Evolutionary conservation across 495 filamentous ascomycete genomes (phyloP), one percentile per base, ranked within the genome.

Genomic region (Penicillium cataractarum): DNA sequence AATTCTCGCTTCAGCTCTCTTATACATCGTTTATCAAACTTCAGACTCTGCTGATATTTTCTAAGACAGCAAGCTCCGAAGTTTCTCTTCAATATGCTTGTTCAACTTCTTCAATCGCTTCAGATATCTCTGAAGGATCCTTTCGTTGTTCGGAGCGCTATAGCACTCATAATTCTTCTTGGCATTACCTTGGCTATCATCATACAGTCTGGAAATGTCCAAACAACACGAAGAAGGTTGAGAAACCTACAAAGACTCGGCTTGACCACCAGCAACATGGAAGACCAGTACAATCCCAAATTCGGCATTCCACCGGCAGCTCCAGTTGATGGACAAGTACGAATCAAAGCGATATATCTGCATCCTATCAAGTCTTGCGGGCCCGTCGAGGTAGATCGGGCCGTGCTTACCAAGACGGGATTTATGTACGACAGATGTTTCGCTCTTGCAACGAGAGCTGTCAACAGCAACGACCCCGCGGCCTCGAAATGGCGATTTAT

Each of bases 401-500:
- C 49, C n/a, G 8, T 27, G n/a, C 26, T 52, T 15, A 52, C 49
- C 26, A 52, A 52, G 49, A 52, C 24, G 7, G 49, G 49, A 1
- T 52, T 52, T 3, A 27, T 52, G 15, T 52, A 52, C 26, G 49
- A 52, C 29, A 17, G 49, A 52, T 52, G 26, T 10, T 29, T 52
- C 5, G 49, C 49, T 7, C 15, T 52, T 52, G 49, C 49, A 31
- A 32, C 49, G 15, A 17, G 21, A 19, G 32, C 26, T 17, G 15
- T 32, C 49, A 32, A 21, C 39, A n/a, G 49, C 15, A 29, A 52
- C 4, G 49, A 52, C 13, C 15, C 27, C 26, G 49, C 12, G n/a
- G 49, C 27, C 26, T 27, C 49, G 8, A 58, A 63, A 48, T 69
- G 66, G 66, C 59, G 59, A 22, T 69, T 69, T 27, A 69, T 69